Evolutionary conservation across 139 green algal genomes (phyloP).

Genomic region (Prasinococcaceae sp.): DNA sequence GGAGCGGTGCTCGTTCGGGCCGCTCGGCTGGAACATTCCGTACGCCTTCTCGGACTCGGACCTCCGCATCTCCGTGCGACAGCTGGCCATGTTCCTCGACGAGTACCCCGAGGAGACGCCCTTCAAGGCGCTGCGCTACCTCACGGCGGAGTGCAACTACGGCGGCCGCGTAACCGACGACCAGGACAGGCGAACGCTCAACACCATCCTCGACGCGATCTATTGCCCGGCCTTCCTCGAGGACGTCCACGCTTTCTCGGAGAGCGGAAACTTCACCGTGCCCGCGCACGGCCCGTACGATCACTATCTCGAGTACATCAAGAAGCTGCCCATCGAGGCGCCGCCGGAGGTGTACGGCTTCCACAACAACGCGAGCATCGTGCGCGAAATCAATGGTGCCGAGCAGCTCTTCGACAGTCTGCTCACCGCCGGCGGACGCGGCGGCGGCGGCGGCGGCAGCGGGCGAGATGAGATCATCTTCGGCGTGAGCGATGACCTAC

Average conservation of each 20-base stretch:
- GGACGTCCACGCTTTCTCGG: slow-evolving; percentile 5
- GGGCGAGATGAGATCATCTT: slow-evolving; percentile 21
- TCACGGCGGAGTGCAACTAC: slow-evolving; percentile 36
- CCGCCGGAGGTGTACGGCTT: slow-evolving; percentile 52
- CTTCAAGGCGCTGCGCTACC: slow-evolving; percentile 51
- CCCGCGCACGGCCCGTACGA: slow-evolving; percentile 30
- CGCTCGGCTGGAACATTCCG: slow-evolving; percentile 68
- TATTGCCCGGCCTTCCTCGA: no score
- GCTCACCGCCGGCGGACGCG: slow-evolving; percentile 7
- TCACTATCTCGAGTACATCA: slow-evolving; percentile 55
- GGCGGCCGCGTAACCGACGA: slow-evolving; percentile 49
- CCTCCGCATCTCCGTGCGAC: slow-evolving; percentile 50
- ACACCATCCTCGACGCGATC: slow-evolving; percentile 46
- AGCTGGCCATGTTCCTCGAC: slow-evolving; percentile 67
- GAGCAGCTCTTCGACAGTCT: slow-evolving; percentile 21
- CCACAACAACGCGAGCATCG: slow-evolving; percentile 62
- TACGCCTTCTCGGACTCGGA: slow-evolving; percentile 71
- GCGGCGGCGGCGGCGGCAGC: slow-evolving; percentile 8
- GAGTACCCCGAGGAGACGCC: slow-evolving; percentile 52
- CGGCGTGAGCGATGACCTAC: slow-evolving; percentile 24
- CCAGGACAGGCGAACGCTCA: slow-evolving; percentile 57
- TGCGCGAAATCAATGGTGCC: slow-evolving; percentile 44
- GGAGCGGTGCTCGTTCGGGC: slow-evolving; percentile 58
- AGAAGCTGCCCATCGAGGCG: slow-evolving; percentile 36
- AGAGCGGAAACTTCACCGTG: slow-evolving; percentile 5